phyloP scores from a whole-genome alignment of 2,329 filamentous ascomycete species.

The Phaeosphaeria sp. region DNA sequence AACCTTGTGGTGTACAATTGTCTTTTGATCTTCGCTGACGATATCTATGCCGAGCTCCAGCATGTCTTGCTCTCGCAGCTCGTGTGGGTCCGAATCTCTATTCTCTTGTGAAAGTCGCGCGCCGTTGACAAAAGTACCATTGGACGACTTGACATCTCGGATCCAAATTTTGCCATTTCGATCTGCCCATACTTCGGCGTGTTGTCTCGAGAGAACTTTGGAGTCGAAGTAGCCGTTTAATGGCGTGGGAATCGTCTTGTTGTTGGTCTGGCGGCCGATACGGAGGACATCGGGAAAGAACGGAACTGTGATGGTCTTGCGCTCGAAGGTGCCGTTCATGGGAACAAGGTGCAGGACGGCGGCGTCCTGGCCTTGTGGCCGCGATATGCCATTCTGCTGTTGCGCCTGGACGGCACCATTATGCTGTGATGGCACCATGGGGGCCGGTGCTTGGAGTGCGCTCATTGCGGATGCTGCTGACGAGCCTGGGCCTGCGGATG shows the following conservation, averaged over 20 bases:
- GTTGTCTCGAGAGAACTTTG: conserved; percentile 93
- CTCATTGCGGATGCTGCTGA: conserved; percentile 68
- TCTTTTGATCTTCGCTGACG: conserved; percentile 98
- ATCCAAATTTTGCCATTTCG: conserved; percentile 91
- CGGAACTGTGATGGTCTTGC: conserved; percentile 93
- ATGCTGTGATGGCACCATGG: conserved; percentile 72
- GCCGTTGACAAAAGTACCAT: conserved; percentile 97
- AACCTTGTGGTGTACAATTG: conserved; percentile 97
- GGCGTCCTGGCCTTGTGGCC: conserved; percentile 62
- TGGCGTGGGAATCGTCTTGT: conserved; percentile 90
- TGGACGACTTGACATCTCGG: conserved; percentile 96
- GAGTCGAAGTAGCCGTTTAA: conserved; percentile 97
- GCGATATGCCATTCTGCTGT: conserved; percentile 63
- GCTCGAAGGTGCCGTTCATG: conserved; percentile 94
- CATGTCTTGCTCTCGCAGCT: conserved; percentile 88
- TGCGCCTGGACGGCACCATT: conserved; percentile 65
- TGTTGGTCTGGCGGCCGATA: conserved; percentile 96
- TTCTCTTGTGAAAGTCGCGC: conserved; percentile 90
- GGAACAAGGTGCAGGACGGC: conserved; percentile 86
- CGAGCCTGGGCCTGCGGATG: conserved; percentile 63
- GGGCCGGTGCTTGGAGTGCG: conserved; percentile 66
- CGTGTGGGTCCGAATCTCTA: conserved; percentile 93
- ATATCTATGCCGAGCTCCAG: conserved; percentile 97
- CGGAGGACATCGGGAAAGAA: conserved; percentile 92
- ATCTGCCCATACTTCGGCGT: conserved; percentile 94